Conservation (phyloP, 768 basidiomycete genomes). For the Tephrocybe sp. region DNA sequence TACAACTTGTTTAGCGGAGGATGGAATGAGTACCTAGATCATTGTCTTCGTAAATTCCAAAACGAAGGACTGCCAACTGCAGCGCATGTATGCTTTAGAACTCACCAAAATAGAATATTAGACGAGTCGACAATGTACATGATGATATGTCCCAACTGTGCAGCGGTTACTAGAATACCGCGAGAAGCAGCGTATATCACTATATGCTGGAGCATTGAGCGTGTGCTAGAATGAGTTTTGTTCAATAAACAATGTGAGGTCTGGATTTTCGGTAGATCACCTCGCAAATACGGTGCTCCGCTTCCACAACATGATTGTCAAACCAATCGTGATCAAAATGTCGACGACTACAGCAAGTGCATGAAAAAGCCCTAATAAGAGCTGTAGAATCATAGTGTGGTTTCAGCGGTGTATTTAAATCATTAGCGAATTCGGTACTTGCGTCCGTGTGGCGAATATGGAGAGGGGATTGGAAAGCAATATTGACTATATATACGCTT, state of each 20-base stretch:
- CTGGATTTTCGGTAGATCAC: background rate
- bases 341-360: conserved; percentile 5
- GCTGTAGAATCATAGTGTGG: background rate
- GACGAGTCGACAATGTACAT: conserved; percentile 8
- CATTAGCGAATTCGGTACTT: too few species aligned
- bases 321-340: conserved; percentile 2
- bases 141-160: conserved; percentile 10
- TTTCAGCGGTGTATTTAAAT: background rate
- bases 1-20: conserved; percentile 7
- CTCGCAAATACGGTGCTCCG: background rate
- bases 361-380: conserved; percentile 2
- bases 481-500: too few species aligned
- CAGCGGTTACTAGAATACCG: conserved; percentile 5
- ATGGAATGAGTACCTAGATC: conserved; percentile 1
- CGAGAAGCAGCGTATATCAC: conserved; percentile 7
- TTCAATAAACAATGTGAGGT: too few species aligned
- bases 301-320: background rate
- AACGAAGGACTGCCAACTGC: too few species aligned
- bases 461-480: too few species aligned
- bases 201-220: conserved; percentile 6
- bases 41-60: background rate
- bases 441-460: too few species aligned
- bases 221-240: background rate
- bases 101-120: conserved; percentile 5
- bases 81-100: too few species aligned